A percentile compares a stretch with the other conserved stretches of the same genome.
Evolutionary conservation across 2,329 filamentous ascomycete species (phyloP).

Genomic region (Pseudocercospora fijiensis): DNA sequence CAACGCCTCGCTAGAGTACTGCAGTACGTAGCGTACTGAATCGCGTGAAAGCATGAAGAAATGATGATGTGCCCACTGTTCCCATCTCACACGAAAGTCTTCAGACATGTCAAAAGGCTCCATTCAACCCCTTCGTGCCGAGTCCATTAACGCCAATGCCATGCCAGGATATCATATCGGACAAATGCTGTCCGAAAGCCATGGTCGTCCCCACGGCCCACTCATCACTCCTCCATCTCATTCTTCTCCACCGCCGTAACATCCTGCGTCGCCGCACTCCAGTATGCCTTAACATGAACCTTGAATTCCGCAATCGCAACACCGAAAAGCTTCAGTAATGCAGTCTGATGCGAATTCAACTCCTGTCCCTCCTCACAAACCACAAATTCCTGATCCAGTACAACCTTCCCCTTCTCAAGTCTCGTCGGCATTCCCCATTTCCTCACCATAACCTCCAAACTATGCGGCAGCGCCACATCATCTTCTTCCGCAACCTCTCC

Average conservation of each 20-base stretch:
- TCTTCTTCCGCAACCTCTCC: conserved; percentile 77
- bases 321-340: conserved; percentile 89
- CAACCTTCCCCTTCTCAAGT: conserved; percentile 83
- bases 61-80: conserved; percentile 7
- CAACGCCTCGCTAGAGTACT: conserved; percentile 36
- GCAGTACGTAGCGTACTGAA: conserved; percentile 27
- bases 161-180: neutral
- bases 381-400: conserved; percentile 68
- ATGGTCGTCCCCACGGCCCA: too few relatives aligned
- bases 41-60: conserved; percentile 26
- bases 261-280: conserved; percentile 38
- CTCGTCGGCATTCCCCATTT: conserved; percentile 86
- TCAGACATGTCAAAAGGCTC: neutral
- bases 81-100: conserved; percentile 1
- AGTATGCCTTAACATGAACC: conserved; percentile 68
- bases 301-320: conserved; percentile 88
- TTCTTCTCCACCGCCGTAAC: conserved; percentile 37
- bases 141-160: neutral
- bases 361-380: conserved; percentile 84
- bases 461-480: conserved; percentile 84
- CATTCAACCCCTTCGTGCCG: neutral
- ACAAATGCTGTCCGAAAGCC: neutral
- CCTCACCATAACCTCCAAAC: conserved; percentile 84
- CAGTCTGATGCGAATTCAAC: conserved; percentile 87
- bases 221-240: conserved; percentile 34